Conservation (phyloP, 1,284 basidiomycete species). For the Rhizoctonia solani region DNA sequence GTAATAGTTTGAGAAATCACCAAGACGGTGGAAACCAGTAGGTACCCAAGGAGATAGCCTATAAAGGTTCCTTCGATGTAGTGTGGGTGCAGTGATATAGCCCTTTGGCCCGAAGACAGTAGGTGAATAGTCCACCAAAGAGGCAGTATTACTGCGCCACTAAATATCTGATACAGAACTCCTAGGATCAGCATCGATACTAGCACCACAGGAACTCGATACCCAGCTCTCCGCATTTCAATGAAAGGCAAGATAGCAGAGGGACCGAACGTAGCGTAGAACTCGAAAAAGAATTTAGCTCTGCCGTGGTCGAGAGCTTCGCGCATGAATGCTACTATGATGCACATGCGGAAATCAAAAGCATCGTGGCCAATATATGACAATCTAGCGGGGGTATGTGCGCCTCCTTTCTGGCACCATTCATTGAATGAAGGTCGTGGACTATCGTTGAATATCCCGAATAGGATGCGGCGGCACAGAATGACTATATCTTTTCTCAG, state of each 20-base stretch:
- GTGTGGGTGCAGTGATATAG: conserved; percentile 4
- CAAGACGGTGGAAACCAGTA: conserved; percentile 3
- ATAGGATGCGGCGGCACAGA: background rate
- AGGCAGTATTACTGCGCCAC: conserved; percentile 8
- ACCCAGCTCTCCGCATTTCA: conserved; percentile 29
- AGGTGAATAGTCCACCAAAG: conserved; percentile 20
- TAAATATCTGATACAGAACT: background rate
- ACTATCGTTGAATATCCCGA: too few species aligned
- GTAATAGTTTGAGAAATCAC: conserved; percentile 9
- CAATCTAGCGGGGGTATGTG: too few species aligned
- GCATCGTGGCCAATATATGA: background rate
- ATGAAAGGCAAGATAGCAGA: conserved; percentile 9
- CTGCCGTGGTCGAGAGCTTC: background rate
- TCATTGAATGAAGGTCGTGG: background rate
- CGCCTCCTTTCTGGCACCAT: background rate
- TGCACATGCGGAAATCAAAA: background rate
- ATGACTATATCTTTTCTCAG: conserved; percentile 1
- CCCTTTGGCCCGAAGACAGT: background rate
- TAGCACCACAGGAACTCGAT: background rate
- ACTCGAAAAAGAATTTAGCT: conserved; percentile 1
- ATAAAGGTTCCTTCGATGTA: conserved; percentile 19
- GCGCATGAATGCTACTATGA: conserved; percentile 11
- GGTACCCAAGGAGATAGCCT: conserved; percentile 20
- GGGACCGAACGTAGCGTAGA: conserved; percentile 15
- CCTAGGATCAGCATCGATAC: conserved; percentile 20